A percentile compares a stretch with the other conserved stretches of the same genome.
Evolutionary conservation across 306 rosid species (phyloP).

Genomic region (Gillenia trifoliata): DNA sequence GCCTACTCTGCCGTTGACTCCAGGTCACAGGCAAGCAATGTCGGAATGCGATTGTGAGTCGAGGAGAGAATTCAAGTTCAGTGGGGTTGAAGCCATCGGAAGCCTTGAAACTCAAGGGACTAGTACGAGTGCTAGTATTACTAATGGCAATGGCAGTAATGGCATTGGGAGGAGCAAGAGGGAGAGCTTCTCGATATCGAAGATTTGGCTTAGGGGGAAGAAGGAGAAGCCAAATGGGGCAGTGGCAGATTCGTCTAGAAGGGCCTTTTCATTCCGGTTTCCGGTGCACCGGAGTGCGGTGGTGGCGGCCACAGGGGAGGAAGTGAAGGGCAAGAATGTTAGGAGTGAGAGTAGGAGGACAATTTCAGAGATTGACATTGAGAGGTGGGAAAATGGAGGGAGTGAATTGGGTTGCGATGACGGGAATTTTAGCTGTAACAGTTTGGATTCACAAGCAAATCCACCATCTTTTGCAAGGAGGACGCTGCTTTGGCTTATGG

Average conservation of each 20-base stretch:
- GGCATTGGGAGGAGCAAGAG: slow-evolving; percentile 31
- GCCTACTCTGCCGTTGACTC: slow-evolving; percentile 45
- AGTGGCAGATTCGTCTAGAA: slow-evolving; percentile 42
- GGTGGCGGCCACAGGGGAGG: slow-evolving; percentile 23
- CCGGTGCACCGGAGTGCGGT: slow-evolving; percentile 33
- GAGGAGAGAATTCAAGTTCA: slow-evolving; percentile 63
- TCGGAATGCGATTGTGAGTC: slow-evolving; percentile 88
- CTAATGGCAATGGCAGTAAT: slow-evolving; percentile 15
- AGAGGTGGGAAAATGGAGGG: slow-evolving; percentile 61
- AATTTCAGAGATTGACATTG: slow-evolving; percentile 48
- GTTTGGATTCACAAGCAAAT: slow-evolving; percentile 71
- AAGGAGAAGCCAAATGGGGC: slow-evolving; percentile 32
- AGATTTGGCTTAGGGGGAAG: slow-evolving; percentile 81
- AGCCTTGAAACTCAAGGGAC: slow-evolving; percentile 18
- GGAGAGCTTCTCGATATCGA: slow-evolving; percentile 76
- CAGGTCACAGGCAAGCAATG: slow-evolving; percentile 69
- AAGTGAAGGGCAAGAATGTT: slow-evolving; percentile 35
- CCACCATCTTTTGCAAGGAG: slow-evolving; percentile 83
- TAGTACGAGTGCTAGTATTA: neutral
- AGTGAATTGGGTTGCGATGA: slow-evolving; percentile 54
- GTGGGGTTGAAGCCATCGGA: slow-evolving; percentile 30
- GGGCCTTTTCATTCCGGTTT: slow-evolving; percentile 71
- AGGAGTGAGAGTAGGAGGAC: slow-evolving; percentile 44
- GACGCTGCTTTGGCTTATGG: slow-evolving; percentile 86
- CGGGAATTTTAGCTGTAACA: slow-evolving; percentile 59